Evolutionary conservation across 164 flowering plant species (phyloP), one percentile per base, ranked within the genome.

Genomic region (Tetrastigma voinierianum): DNA sequence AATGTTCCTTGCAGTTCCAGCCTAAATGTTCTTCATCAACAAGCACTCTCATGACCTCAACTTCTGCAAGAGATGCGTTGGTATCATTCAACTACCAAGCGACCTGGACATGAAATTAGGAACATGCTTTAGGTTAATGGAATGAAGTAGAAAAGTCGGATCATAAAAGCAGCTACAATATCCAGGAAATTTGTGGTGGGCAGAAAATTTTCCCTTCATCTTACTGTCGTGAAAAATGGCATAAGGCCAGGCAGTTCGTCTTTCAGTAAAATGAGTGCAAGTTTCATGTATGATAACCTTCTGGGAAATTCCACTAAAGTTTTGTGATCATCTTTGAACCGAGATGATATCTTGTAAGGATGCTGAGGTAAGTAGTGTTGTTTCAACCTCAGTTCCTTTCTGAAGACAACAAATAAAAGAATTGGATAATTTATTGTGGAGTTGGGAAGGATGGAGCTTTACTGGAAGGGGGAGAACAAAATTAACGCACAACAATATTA

Each of bases 21-120:
- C 60, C 81, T 64, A 87, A 67, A 59, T 68, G 65, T 66, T 87
- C 87, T 69, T 78, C 84, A 70, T 87, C 91, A 58, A 87, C 55
- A 17, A 87, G 80, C 24, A 84, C 65, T 67, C 91, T 74, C 87
- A 84, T 75, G 24, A 84, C 73, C 72, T 86, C 90, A 56, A 74
- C 65, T 57, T 82, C 81, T 46, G 85, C 76, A 64, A 86, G 80
- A 64, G 86, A 68, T 53, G 90, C 86, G 66, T 84, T 86, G 46
- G 87, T 87, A 71, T 87, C 91, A 70, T 78, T 87, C 44, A 87
- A 74, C 67, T 87, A 89, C 62, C 84, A 55, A 56, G 87, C 86
- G 51, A 86, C 80, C 86, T 86, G 74, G 52, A 74, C 48, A 51
- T 53, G 18, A 65, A 32, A 3, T 23, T 40, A 4, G 4, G 13